Evolutionary conservation across 2,329 filamentous ascomycete genomes (phyloP).

Genomic region (Epichloe gansuensis): DNA sequence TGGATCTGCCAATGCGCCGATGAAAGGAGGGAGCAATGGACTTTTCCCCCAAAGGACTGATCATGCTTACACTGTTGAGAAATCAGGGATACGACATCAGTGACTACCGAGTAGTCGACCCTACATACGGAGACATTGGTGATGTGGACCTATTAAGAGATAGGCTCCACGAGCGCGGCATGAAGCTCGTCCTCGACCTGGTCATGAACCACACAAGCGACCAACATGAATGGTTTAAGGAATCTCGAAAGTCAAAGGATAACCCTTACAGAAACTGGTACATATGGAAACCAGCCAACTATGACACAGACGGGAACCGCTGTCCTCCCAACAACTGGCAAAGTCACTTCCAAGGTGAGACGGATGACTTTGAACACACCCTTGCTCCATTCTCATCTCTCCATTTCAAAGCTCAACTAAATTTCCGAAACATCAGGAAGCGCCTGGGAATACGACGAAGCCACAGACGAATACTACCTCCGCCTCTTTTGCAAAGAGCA

Average conservation of each 20-base stretch:
- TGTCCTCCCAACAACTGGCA: constrained; percentile 49
- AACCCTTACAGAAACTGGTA: constrained; percentile 49
- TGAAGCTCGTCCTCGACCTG: constrained; percentile 60
- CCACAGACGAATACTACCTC: constrained; percentile 43
- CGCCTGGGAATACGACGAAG: constrained; percentile 37
- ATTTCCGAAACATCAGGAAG: constrained; percentile 9
- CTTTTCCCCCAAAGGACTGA: neutral
- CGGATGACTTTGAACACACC: neutral
- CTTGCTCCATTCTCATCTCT: neutral
- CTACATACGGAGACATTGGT: constrained; percentile 51
- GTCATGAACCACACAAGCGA: constrained; percentile 59
- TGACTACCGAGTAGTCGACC: constrained; percentile 54
- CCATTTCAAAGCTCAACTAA: neutral
- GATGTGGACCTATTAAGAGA: constrained; percentile 54
- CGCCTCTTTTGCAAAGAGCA: constrained; percentile 58
- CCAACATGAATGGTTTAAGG: constrained; percentile 45
- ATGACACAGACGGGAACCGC: constrained; percentile 41
- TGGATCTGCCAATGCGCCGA: too few relatives aligned
- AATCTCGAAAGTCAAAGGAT: constrained; percentile 39
- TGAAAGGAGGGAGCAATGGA: neutral
- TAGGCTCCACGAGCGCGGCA: constrained; percentile 45
- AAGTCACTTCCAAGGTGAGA: constrained; percentile 25
- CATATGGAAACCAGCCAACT: constrained; percentile 49
- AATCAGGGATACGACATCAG: constrained; percentile 52
- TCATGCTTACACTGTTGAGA: neutral